Conservation (phyloP, 2,329 filamentous ascomycete genomes). For the Exophiala sideris region DNA sequence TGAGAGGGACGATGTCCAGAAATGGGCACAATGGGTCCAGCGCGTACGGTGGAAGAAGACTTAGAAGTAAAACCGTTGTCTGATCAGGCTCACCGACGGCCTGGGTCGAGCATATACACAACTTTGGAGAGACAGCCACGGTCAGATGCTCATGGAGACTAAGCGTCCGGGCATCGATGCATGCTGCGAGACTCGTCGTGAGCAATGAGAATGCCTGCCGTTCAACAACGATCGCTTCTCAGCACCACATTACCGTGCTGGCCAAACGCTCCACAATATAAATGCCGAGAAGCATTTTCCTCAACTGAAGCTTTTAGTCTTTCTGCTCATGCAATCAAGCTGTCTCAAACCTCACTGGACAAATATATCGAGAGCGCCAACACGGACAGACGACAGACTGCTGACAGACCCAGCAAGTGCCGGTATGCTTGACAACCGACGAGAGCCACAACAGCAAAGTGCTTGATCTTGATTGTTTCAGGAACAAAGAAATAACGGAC, state of each 20-base stretch:
- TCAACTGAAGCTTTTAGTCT: not conserved
- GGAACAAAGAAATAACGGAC: too few relatives aligned
- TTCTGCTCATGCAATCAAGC: not conserved
- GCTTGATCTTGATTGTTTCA: too few relatives aligned
- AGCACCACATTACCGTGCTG: not conserved
- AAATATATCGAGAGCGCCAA: not conserved
- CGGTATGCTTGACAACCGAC: too few relatives aligned
- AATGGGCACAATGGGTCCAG: constrained; percentile 70
- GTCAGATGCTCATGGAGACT: not conserved
- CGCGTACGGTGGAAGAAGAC: constrained; percentile 69
- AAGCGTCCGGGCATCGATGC: not conserved
- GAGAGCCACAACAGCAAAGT: too few relatives aligned
- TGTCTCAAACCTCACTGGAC: not conserved
- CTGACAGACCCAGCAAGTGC: too few relatives aligned
- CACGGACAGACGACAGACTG: not conserved
- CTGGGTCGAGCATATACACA: not conserved
- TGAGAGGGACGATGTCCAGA: constrained; percentile 66
- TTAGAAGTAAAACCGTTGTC: constrained; percentile 29
- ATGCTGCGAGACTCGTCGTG: not conserved
- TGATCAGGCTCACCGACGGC: too few relatives aligned
- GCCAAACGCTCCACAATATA: too few relatives aligned
- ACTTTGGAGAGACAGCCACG: not conserved
- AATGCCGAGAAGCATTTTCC: not conserved
- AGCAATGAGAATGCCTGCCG: not conserved
- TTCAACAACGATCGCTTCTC: not conserved